Conservation (phyloP, 2,329 filamentous ascomycete species). For the Neofusicoccum parvum region DNA sequence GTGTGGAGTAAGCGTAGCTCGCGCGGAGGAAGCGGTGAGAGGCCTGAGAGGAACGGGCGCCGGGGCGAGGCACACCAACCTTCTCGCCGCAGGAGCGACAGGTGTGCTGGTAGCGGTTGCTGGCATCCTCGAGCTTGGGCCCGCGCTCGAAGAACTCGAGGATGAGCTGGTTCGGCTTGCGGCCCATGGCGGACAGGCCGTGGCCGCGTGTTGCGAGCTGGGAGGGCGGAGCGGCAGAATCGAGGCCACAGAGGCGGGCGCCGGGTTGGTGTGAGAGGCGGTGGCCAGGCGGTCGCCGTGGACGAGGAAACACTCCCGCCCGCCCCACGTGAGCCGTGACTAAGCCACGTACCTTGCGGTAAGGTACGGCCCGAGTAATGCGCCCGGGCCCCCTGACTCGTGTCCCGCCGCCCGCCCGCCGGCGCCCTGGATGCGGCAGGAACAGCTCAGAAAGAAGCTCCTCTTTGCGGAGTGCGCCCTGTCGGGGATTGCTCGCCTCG, state of each 20-base stretch:
- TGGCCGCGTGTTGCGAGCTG: neutral
- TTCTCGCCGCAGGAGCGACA: slow-evolving; percentile 87
- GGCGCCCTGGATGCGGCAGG: too few species aligned
- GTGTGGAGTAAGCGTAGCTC: slow-evolving; percentile 19
- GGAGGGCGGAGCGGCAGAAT: neutral
- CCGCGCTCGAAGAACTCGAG: slow-evolving; percentile 87
- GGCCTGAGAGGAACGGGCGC: slow-evolving; percentile 7
- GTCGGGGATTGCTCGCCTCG: too few species aligned
- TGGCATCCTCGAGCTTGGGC: slow-evolving; percentile 82
- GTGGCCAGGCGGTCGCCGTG: neutral
- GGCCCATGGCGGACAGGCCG: slow-evolving; percentile 62
- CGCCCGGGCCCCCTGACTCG: slow-evolving; percentile 2
- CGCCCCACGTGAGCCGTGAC: neutral
- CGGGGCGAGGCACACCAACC: slow-evolving; percentile 29
- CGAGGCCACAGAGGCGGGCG: neutral
- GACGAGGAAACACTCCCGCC: neutral
- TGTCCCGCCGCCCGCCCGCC: neutral
- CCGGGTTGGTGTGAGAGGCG: neutral
- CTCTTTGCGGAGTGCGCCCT: too few species aligned
- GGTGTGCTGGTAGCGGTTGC: slow-evolving; percentile 88
- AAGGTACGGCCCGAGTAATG: neutral
- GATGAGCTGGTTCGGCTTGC: slow-evolving; percentile 82
- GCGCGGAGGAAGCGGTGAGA: slow-evolving; percentile 20
- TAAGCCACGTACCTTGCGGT: neutral
- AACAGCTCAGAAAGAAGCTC: too few species aligned